Evolutionary conservation across 208 protist genomes (phyloP).

Genomic region (Crithidia acanthocephali): DNA sequence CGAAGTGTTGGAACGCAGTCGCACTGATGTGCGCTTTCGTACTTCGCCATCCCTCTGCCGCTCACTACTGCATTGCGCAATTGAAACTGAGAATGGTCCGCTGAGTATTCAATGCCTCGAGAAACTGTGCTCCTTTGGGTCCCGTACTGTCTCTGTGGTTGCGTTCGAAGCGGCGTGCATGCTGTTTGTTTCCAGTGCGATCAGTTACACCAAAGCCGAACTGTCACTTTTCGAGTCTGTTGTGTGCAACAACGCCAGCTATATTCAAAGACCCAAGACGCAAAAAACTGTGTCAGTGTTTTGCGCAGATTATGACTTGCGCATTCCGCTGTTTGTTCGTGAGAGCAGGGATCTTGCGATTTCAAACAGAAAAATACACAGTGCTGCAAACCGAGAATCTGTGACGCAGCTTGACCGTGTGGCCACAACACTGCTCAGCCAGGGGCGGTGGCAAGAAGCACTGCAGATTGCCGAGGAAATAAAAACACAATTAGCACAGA

Average conservation of each 20-base stretch:
- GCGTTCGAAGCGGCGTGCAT: constrained; percentile 20
- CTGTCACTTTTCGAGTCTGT: constrained; percentile 21
- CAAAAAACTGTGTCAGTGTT: constrained; percentile 28
- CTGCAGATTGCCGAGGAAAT: constrained; percentile 22
- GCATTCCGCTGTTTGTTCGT: constrained; percentile 23
- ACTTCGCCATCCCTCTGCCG: constrained; percentile 29
- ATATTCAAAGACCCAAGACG: constrained; percentile 6
- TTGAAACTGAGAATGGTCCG: constrained; percentile 7
- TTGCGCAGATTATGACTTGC: constrained; percentile 33
- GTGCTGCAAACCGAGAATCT: background rate
- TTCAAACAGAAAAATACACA: background rate
- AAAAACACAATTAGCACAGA: background rate
- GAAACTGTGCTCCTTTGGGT: background rate
- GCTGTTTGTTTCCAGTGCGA: constrained; percentile 7
- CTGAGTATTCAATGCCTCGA: constrained; percentile 11
- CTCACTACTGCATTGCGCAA: constrained; percentile 29
- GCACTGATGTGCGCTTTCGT: constrained; percentile 9
- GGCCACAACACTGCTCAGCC: constrained; percentile 12
- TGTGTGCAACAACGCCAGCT: constrained; percentile 9
- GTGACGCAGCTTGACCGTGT: constrained; percentile 33
- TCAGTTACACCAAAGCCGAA: background rate
- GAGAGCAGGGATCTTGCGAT: no score
- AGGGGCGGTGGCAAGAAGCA: constrained; percentile 34
- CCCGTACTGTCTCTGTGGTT: constrained; percentile 6
- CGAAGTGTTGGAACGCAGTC: constrained; percentile 19